Evolutionary conservation across 495 filamentous ascomycete genomes (phyloP), one percentile per base, ranked within the genome.

Genomic region (Aspergillus sparsus): DNA sequence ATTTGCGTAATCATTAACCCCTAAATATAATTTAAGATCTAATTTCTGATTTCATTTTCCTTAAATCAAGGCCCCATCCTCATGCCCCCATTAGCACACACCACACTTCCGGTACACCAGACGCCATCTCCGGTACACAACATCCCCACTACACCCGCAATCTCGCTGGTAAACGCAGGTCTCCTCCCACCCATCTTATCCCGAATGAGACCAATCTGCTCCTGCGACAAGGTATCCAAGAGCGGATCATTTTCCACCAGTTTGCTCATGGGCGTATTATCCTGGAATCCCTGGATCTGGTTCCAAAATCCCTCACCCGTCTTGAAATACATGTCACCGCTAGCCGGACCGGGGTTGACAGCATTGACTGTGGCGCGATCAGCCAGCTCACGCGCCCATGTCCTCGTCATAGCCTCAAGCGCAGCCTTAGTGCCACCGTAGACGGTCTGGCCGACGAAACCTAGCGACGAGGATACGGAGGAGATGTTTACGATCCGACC

Each of bases 391-490:
- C 90, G 81, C 0, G 86, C 78, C 93, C 92, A 97, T 2, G 89
- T 92, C 8, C 93, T 80, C 10, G 92, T 96, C 92, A 96, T 94
- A n/a, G 88, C 83, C 62, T 97, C 93, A 35, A 96, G 66, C 0
- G 93, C 92, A 0, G 89, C 92, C 73, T 97, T 97, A 63, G 88
- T 93, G 4, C 91, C 92, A 41, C 89, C 90, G 68, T 96, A 97
- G 35, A 96, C 84, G 7, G 82, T 82, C 72, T 94, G 89, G 6
- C 79, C 82, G 3, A 77, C 68, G 72, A 90, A 91, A 0, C 92
- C 91, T 10, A 87, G 70, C 5, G 80, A 81, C 1, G 88, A 82
- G 6, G 86, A 83, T 7, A 96, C 86, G 58, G 82, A 86, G 12
- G 85, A 89, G 62, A 95, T 68, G 71, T 91, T 95, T 57, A 97